Base-by-base conservation (phyloP, 768 basidiomycete genomes). In the Boletus reticulatus region DNA sequence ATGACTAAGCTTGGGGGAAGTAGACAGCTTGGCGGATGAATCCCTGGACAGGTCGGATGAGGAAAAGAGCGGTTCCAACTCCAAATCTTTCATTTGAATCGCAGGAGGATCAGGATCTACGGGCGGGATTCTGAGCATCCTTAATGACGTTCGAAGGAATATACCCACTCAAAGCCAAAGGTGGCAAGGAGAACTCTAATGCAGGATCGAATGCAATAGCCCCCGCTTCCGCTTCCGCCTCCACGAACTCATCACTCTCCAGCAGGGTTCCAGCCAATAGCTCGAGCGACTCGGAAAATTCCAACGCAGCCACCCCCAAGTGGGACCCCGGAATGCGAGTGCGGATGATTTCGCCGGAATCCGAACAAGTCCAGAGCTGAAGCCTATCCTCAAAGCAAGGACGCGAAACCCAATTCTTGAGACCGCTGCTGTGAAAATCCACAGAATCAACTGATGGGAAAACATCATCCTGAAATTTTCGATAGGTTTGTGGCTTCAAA, bases 321-420 rank as follows among this genome's bases (percentile, higher is more conserved):
- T 76, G 68, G 17, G 78, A 73, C 48, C 84, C 79, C 32, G 75
- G 63, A 44, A 88, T 77, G 17, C 73, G 76, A 32, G 65, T 59
- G 46, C 67, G 58, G 17, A 69, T 67, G 36, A 74, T 56, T 19
- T 74, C 64, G 37, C 79, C 67, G 13, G 68, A 75, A 19, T 75
- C 75, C 22, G 70, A 65, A 4, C 76, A 75, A 13, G 79, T 69
- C 75, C 84, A 87, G 5, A 88, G 74, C 27, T 75, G 70, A 58
- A 80, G 73, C 32, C 88, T 77, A 53, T 92, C 88, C 69, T 92
- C 89, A 67, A 89, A 91, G 65, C 86, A 87, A 24, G 87, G 84
- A 4, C 89, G 85, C 37, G 77, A 74, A 57, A 83, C 76, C 90
- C 90, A 92, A n/a, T 73, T 78, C 42, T 77, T 78, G 44, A 92